Evolutionary conservation across 495 filamentous ascomycete genomes (phyloP), one percentile per base, ranked within the genome.

Genomic region (Poronia punctata): DNA sequence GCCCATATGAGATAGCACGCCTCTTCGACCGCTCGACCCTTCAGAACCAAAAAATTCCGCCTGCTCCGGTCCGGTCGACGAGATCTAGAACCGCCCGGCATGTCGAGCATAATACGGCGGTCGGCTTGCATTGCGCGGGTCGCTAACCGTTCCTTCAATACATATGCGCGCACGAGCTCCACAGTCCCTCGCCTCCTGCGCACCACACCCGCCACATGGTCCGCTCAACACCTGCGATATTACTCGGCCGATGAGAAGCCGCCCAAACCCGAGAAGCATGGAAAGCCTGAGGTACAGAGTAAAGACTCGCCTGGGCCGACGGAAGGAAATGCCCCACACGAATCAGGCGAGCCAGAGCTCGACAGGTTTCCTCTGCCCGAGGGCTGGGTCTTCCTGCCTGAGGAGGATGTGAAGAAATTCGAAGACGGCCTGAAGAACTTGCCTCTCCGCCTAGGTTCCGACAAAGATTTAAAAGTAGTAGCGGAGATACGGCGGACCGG

Each of bases 41-140:
- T 30, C 41, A 25, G 7, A n/a, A 26, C n/a, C 2, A 22, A 38
- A 36, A 40, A 24, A 43, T 22, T 23, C 46, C 34, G 25, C 31
- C 37, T 40, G 31, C 24, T 39, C 39, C 20, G 28, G 43, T 32
- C 33, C 17, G 27, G 42, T 33, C 42, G 34, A 40, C 36, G 28
- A 39, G 43, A 27, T 39, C 38, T 30, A 15, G 33, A 38, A 50
- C 59, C 59, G 59, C 65, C 65, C 64, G 69, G 54, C 58, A 84
- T 84, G 80, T 75, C 79, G 56, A 70, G 71, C 58, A 56, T 82
- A 52, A 65, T 84, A 45, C 76, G 80, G 53, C 78, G 76, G 60
- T 75, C 82, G 56, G 71, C 75, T 62, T 69, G 74, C 61, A 57
- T 84, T 60, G 74, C 76, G 61, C 72, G 77, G 60, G 65, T 76